Conservation (phyloP, 2,329 filamentous ascomycete genomes). For the Fonsecaea nubica region DNA sequence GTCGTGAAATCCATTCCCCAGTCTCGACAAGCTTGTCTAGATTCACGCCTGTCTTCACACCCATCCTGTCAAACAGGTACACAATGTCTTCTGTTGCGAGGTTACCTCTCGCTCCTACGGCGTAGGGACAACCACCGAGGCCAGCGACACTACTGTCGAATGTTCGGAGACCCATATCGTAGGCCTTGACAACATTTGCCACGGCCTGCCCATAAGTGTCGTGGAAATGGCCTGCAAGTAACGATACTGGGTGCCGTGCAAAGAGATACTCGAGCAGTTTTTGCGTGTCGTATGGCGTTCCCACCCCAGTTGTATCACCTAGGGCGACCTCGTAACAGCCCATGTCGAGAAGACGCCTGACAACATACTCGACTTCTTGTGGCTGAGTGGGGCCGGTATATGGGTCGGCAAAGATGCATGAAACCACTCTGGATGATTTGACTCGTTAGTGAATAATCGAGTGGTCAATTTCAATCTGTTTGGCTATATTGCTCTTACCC, state of each 20-base stretch:
- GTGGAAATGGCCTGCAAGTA: conserved; percentile 84
- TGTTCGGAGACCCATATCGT: conserved; percentile 76
- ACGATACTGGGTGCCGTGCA: conserved; percentile 50
- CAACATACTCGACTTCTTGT: conserved; percentile 57
- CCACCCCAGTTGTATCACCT: conserved; percentile 92
- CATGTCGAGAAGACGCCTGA: conserved; percentile 73
- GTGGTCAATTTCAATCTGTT: conserved; percentile 40
- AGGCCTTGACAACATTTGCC: conserved; percentile 76
- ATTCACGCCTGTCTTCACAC: conserved; percentile 61
- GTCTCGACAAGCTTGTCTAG: conserved; percentile 67
- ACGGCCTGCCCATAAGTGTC: conserved; percentile 86
- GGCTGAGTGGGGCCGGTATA: conserved; percentile 61
- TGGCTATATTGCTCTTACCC: conserved; percentile 42
- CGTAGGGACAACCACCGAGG: conserved; percentile 83
- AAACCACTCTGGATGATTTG: conserved; percentile 36
- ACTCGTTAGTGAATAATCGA: conserved; percentile 43
- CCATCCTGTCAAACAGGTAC: conserved; percentile 61
- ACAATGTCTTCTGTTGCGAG: conserved; percentile 85
- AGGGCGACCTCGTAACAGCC: conserved; percentile 90
- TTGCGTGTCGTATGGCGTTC: conserved; percentile 59
- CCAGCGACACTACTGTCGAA: conserved; percentile 83
- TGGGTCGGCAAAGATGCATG: conserved; percentile 53
- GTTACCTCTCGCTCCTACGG: conserved; percentile 84
- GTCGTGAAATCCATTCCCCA: conserved; percentile 72
- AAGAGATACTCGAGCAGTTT: conserved; percentile 64